Conservation (phyloP, 306 rosid genomes). For the Quercus berberidifolia region DNA sequence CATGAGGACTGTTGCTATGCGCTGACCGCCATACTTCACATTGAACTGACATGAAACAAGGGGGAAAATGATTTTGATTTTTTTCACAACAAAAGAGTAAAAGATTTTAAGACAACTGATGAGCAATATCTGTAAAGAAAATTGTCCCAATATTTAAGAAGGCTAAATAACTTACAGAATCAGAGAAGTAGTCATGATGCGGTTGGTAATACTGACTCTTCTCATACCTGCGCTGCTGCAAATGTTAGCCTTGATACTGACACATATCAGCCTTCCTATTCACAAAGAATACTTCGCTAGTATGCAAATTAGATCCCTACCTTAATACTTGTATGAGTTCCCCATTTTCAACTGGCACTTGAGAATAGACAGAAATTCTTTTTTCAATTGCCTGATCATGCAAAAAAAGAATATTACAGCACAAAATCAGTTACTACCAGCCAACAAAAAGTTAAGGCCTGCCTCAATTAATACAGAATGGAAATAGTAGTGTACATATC, state of each 20-base stretch:
- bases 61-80: conserved; percentile 5
- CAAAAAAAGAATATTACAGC: conserved; percentile 29
- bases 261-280: conserved; percentile 16
- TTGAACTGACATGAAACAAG: conserved; percentile 55
- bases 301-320: conserved; percentile 47
- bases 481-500: not conserved
- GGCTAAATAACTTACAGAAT: conserved; percentile 62
- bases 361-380: conserved; percentile 88
- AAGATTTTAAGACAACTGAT: conserved; percentile 16
- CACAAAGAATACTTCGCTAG: not conserved
- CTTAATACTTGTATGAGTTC: conserved; percentile 93
- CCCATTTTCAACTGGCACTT: conserved; percentile 89
- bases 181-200: conserved; percentile 97
- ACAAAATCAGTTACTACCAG: conserved; percentile 1
- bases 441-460: not conserved
- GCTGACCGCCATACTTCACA: conserved; percentile 99
- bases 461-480: not conserved
- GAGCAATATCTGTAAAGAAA: conserved; percentile 9
- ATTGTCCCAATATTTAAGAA: not conserved
- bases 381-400: conserved; percentile 86
- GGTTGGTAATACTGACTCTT: conserved; percentile 82
- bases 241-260: conserved; percentile 59
- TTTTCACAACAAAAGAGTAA: conserved; percentile 11
- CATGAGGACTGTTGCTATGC: conserved; percentile 91
- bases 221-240: conserved; percentile 97